Conservation (phyloP, 208 protist species). For the Crithidia mellificae region DNA sequence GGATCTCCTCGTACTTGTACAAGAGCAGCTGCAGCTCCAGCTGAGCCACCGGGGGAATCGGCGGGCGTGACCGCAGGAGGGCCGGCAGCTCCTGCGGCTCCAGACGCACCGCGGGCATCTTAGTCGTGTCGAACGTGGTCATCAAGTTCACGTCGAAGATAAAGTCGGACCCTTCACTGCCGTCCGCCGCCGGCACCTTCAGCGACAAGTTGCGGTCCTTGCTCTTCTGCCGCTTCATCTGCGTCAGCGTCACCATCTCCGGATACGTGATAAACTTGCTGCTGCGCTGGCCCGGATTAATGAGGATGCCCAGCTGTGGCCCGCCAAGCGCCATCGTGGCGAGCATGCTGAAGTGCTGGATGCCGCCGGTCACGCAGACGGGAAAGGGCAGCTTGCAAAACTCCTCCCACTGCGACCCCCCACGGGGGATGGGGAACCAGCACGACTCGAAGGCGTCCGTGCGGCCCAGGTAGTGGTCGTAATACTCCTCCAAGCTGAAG, state of each 20-base stretch:
- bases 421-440: constrained; percentile 87
- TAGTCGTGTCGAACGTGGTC: constrained; percentile 70
- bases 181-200: not conserved
- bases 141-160: constrained; percentile 67
- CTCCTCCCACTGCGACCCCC: constrained; percentile 72
- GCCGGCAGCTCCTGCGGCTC: constrained; percentile 55
- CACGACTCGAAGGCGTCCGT: constrained; percentile 73
- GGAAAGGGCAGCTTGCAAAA: constrained; percentile 85
- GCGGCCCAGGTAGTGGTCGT: constrained; percentile 78
- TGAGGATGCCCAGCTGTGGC: constrained; percentile 44
- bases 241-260: constrained; percentile 80
- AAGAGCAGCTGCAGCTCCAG: constrained; percentile 87
- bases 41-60: constrained; percentile 75
- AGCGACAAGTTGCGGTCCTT: constrained; percentile 42
- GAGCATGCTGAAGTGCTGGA: constrained; percentile 72
- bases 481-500: constrained; percentile 89
- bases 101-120: constrained; percentile 68
- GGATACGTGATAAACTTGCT: constrained; percentile 91
- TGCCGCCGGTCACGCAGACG: constrained; percentile 64
- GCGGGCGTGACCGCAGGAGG: constrained; percentile 39
- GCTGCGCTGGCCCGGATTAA: constrained; percentile 81
- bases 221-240: constrained; percentile 40
- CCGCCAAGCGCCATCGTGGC: constrained; percentile 65
- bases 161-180: not conserved
- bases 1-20: constrained; percentile 62